These are phyloP conservation scores for Flaveria robusta DNA, from an alignment of 129 eudicot species.

Conservation along the genomic window DNA sequence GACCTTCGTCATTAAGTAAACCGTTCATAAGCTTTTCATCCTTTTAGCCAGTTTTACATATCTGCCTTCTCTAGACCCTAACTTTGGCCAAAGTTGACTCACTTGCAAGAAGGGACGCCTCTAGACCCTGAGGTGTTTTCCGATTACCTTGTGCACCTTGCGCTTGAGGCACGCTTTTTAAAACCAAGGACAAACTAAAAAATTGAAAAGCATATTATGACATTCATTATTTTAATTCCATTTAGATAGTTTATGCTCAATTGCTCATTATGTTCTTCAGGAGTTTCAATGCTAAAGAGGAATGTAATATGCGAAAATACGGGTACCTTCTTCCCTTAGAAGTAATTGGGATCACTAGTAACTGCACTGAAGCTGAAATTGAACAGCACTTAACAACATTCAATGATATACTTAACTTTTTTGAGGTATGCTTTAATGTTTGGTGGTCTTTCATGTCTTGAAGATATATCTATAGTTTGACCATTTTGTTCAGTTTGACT, in stretches of 20 bases:
- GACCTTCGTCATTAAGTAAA: too few relatives aligned
- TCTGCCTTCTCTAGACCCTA: too few relatives aligned
- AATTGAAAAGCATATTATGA: neutral
- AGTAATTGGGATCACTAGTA: constrained; percentile 62
- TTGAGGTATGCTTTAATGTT: constrained; percentile 55
- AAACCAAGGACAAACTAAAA: neutral
- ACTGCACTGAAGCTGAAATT: constrained; percentile 55
- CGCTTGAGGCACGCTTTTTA: too few relatives aligned
- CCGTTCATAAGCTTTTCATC: too few relatives aligned
- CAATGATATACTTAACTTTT: constrained; percentile 54
- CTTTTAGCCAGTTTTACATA: too few relatives aligned
- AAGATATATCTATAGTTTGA: constrained; percentile 7
- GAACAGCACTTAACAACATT: constrained; percentile 68
- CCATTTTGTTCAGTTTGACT: constrained; percentile 8
- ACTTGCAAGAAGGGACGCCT: too few relatives aligned
- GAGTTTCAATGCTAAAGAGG: constrained; percentile 87
- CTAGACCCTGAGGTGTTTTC: too few relatives aligned
- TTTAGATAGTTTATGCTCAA: neutral
- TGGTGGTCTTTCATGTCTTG: neutral
- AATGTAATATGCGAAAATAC: constrained; percentile 81
- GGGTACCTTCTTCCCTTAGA: constrained; percentile 92
- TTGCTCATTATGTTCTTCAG: constrained; percentile 37
- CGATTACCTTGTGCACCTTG: too few relatives aligned
- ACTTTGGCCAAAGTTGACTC: too few relatives aligned
- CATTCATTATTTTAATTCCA: neutral